Base-by-base conservation (phyloP, 176 grass and related monocot species). In the Stipa capillata region DNA sequence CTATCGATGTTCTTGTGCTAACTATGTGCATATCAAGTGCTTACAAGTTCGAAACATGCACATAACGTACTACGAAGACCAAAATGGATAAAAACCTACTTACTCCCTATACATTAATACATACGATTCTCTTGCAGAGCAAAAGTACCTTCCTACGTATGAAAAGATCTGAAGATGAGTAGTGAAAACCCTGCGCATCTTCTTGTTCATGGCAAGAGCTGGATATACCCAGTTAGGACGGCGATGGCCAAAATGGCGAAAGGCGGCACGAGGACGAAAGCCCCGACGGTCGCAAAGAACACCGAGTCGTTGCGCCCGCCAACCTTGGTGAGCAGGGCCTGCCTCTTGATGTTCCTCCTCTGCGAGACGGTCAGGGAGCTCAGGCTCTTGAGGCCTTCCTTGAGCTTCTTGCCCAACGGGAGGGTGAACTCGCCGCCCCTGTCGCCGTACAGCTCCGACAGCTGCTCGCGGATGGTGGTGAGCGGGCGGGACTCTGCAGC, bases 281-380 rank as follows among this genome's bases (percentile, higher is more conserved):
- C 86, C 0, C 97, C 92, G 9, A 99, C 77, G 0, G 90, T 82
- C 1, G 97, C 90, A 18, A 99, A 91, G 90, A 99, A 99, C 58
- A 87, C 65, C 0, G 96, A 99, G 55, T 99, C 92, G 2, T 99
- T 95, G 49, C 90, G 68, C 43, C 79, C 79, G 69, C 76, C 59
- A 14, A 91, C 97, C 83, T 95, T 87, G 72, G 85, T 93, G 28
- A 99, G 90, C 63, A 94, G 41, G 11, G 90, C 84, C 49, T 99
- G 97, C 80, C 92, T 85, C 84, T 91, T 96, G 85, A 96, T 93
- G 80, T 99, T 99, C 85, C 97, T 90, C 73, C 65, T 89, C 80
- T 91, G 90, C 5, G 92, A 89, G 41, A 95, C 67, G 0, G 97
- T 99, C 59, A 91, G 70, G 55, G 48, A 27, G 64, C 84, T 91